Conservation (phyloP, 768 basidiomycete species). For the Tricholoma flavovirens region DNA sequence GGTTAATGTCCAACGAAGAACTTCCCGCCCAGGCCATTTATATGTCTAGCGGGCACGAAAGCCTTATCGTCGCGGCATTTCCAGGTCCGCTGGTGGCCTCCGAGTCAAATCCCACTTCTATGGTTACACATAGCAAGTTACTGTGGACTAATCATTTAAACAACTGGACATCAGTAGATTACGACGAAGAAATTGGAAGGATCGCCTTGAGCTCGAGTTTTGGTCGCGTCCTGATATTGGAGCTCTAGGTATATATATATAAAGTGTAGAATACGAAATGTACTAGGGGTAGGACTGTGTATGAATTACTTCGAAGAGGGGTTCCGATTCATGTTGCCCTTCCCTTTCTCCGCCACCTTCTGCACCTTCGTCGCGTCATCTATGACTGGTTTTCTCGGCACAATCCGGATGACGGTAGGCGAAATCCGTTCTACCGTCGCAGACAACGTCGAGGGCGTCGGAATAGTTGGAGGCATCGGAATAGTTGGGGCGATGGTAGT, state of each 20-base stretch:
- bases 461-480: background rate
- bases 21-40: slow-evolving; percentile 16
- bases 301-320: background rate
- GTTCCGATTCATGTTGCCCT: background rate
- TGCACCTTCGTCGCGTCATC: too few species aligned
- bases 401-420: background rate
- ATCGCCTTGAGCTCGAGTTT: slow-evolving; percentile 47
- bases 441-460: background rate
- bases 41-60: slow-evolving; percentile 16
- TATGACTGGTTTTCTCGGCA: background rate
- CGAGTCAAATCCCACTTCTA: background rate
- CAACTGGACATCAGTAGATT: slow-evolving; percentile 57
- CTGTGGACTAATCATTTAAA: slow-evolving; percentile 28
- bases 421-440: background rate
- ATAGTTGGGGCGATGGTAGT: background rate
- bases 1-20: slow-evolving; percentile 26
- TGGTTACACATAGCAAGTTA: slow-evolving; percentile 16
- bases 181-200: slow-evolving; percentile 51
- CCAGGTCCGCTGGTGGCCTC: slow-evolving; percentile 38
- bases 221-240: slow-evolving; percentile 40
- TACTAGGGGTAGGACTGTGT: background rate
- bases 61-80: slow-evolving; percentile 43
- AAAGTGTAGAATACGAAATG: background rate
- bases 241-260: slow-evolving; percentile 16
- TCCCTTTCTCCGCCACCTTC: background rate